Evolutionary conservation across 1,139 yeast species (phyloP).

Genomic region (Sugiyamaella neomexicana): DNA sequence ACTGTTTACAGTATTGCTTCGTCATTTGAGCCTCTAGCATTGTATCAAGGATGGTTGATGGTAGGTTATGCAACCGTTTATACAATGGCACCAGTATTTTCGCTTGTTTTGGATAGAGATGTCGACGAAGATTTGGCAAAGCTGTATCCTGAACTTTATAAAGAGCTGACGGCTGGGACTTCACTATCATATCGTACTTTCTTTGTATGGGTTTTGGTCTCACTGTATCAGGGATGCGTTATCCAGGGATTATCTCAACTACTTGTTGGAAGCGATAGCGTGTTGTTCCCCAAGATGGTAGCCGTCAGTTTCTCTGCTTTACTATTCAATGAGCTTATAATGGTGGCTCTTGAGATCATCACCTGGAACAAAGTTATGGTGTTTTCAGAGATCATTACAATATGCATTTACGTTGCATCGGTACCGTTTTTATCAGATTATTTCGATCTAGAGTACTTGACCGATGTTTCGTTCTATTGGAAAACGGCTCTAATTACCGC

Average conservation of each 20-base stretch:
- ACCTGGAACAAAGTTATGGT: slow-evolving; percentile 86
- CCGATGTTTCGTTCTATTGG: slow-evolving; percentile 60
- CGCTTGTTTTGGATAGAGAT: slow-evolving; percentile 87
- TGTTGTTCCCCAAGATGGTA: slow-evolving; percentile 71
- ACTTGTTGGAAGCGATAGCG: slow-evolving; percentile 61
- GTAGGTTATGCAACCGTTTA: slow-evolving; percentile 97
- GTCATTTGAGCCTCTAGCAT: slow-evolving; percentile 86
- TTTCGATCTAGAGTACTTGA: slow-evolving; percentile 67
- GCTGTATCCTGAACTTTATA: slow-evolving; percentile 90
- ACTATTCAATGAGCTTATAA: slow-evolving; percentile 78
- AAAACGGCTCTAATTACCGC: slow-evolving; percentile 63
- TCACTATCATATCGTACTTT: slow-evolving; percentile 85
- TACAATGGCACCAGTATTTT: slow-evolving; percentile 98
- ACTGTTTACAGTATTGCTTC: slow-evolving; percentile 88
- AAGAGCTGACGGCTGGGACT: slow-evolving; percentile 84
- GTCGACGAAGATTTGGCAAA: slow-evolving; percentile 87
- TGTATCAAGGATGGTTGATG: slow-evolving; percentile 96
- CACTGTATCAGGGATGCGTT: slow-evolving; percentile 78
- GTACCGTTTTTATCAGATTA: slow-evolving; percentile 84
- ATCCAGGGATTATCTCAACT: slow-evolving; percentile 80
- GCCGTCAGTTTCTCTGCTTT: slow-evolving; percentile 79
- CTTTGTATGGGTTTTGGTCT: slow-evolving; percentile 85
- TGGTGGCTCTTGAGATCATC: slow-evolving; percentile 91
- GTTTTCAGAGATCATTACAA: slow-evolving; percentile 68
- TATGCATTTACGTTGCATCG: slow-evolving; percentile 65